These are phyloP conservation scores for Tephrocybe sp. DNA, from an alignment of 768 basidiomycete genomes.

Conservation along the genomic window DNA sequence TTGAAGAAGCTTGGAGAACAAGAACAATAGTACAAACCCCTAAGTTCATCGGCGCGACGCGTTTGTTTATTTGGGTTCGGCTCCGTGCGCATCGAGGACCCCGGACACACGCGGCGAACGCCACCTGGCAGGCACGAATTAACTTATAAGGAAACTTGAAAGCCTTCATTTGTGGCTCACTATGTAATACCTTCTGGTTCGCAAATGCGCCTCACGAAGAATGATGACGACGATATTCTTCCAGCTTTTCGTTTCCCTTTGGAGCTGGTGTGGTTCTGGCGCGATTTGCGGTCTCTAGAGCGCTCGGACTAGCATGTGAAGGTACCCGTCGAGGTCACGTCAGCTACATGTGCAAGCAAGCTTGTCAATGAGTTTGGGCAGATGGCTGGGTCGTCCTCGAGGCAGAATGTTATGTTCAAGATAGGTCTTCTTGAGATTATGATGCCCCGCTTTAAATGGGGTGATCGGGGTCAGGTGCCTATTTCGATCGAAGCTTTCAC, in stretches of 20 bases:
- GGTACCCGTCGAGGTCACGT: background rate
- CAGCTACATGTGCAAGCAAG: background rate
- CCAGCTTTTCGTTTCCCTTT: background rate
- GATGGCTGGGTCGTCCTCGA: background rate
- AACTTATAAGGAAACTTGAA: conserved; percentile 17
- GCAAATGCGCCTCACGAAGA: background rate
- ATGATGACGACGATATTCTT: too few species aligned
- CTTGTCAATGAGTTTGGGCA: background rate
- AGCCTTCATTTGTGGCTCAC: background rate
- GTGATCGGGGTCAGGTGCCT: conserved; percentile 39
- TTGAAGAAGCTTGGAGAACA: too few species aligned
- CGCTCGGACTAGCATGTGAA: background rate
- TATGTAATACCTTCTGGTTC: background rate
- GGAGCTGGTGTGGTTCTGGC: too few species aligned
- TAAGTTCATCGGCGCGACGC: too few species aligned
- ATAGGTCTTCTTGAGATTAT: background rate
- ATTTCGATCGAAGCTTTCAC: conserved; percentile 46
- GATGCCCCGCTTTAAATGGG: conserved; percentile 17
- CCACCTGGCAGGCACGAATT: conserved; percentile 11
- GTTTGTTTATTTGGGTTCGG: conserved; percentile 40
- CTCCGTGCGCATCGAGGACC: conserved; percentile 17
- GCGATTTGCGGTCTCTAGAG: background rate
- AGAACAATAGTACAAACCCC: too few species aligned
- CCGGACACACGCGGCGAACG: conserved; percentile 24
- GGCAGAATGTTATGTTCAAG: background rate